Evolutionary conservation across 1,284 basidiomycete species (phyloP).

Genomic region (Inonotus obliquus): DNA sequence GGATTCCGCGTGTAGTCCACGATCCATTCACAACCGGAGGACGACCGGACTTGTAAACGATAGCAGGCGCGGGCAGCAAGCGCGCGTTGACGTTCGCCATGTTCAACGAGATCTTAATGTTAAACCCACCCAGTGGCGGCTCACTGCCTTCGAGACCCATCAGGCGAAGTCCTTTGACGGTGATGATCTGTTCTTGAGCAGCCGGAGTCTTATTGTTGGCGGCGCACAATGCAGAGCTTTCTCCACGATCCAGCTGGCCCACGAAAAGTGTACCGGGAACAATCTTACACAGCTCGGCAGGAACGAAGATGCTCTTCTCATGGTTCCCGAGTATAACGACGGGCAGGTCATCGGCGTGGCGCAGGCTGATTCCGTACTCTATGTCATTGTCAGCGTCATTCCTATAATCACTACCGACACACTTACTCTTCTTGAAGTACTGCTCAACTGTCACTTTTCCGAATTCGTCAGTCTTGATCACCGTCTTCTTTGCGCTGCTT

Average conservation of each 20-base stretch:
- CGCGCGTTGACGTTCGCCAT: conserved; percentile 59
- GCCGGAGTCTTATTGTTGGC: not conserved
- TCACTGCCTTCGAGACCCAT: conserved; percentile 44
- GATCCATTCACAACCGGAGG: conserved; percentile 47
- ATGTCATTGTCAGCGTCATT: not conserved
- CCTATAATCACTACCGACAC: conserved; percentile 31
- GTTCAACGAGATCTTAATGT: conserved; percentile 44
- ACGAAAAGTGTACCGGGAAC: conserved; percentile 47
- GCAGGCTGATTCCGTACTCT: conserved; percentile 56
- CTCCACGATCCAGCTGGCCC: conserved; percentile 45
- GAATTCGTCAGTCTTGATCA: conserved; percentile 51
- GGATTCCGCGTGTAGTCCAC: conserved; percentile 61
- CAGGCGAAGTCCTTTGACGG: conserved; percentile 46
- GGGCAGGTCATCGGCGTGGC: conserved; percentile 47
- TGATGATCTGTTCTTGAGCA: conserved; percentile 42
- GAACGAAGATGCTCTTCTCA: conserved; percentile 44
- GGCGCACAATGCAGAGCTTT: not conserved
- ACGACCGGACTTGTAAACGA: conserved; percentile 48
- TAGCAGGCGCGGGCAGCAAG: conserved; percentile 49
- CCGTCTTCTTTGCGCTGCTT: conserved; percentile 41
- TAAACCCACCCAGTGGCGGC: conserved; percentile 45
- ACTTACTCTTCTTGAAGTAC: conserved; percentile 56
- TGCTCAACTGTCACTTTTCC: conserved; percentile 51
- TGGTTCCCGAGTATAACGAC: conserved; percentile 50
- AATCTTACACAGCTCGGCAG: conserved; percentile 67